These are phyloP conservation scores for Pontederia paniculata DNA, from an alignment of 176 grass and related monocot genomes.

Conservation along the genomic window DNA sequence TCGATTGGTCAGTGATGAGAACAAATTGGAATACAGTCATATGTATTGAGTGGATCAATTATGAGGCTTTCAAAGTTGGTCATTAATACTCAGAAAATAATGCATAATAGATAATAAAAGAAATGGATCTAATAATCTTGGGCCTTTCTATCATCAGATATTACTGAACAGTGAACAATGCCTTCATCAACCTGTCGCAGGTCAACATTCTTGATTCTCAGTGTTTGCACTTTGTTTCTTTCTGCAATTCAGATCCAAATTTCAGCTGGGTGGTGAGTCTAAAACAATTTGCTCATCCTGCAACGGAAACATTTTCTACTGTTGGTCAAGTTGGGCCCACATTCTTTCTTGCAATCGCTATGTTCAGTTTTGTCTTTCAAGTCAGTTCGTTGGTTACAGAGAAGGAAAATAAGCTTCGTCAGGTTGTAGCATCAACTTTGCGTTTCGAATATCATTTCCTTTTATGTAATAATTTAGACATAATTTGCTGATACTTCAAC, in stretches of 20 bases:
- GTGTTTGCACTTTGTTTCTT: not conserved
- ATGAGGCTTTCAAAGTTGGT: too few species aligned
- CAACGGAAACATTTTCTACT: slow-evolving; percentile 81
- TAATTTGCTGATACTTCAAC: not conserved
- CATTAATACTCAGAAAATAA: too few species aligned
- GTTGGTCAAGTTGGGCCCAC: slow-evolving; percentile 73
- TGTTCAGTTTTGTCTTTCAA: slow-evolving; percentile 99
- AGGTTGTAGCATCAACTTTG: slow-evolving; percentile 28
- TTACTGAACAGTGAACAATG: too few species aligned
- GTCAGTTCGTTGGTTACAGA: slow-evolving; percentile 83
- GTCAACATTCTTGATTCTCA: not conserved
- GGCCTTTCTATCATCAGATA: too few species aligned
- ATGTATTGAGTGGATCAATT: too few species aligned
- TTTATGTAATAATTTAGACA: not conserved
- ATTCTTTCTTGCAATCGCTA: slow-evolving; percentile 93
- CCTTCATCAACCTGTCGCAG: not conserved
- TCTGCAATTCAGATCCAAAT: slow-evolving; percentile 47
- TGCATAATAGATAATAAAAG: too few species aligned
- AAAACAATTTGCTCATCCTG: slow-evolving; percentile 93
- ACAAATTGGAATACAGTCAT: too few species aligned
- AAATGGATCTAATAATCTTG: too few species aligned
- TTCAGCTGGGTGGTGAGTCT: slow-evolving; percentile 83
- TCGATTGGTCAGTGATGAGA: too few species aligned
- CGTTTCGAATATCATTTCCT: not conserved
- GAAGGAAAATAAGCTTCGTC: slow-evolving; percentile 92